phyloP scores from a whole-genome alignment of 805 yeast species.

The Monosporozyma aerobia region DNA sequence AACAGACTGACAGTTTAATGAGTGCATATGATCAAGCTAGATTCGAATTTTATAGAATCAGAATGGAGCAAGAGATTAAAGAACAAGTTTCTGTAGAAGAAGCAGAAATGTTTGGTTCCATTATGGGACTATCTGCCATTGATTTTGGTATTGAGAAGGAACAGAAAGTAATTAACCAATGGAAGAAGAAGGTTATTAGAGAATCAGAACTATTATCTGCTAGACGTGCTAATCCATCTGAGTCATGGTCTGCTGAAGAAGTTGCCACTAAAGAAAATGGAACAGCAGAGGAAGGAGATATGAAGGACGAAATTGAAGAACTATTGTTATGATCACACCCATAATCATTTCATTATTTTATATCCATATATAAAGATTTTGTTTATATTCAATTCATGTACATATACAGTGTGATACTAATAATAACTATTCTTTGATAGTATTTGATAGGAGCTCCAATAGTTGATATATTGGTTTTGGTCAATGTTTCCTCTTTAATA shows the following conservation, averaged over 20 bases:
- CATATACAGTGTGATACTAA: not conserved
- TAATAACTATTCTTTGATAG: not conserved
- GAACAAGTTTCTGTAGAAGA: slow-evolving; percentile 70
- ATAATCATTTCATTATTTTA: not conserved
- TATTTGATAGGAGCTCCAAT: too few relatives aligned
- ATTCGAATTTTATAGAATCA: slow-evolving; percentile 75
- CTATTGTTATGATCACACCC: not conserved
- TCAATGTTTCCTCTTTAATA: too few relatives aligned
- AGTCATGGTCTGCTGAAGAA: slow-evolving; percentile 16
- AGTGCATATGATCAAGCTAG: slow-evolving; percentile 82
- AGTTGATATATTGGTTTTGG: not conserved
- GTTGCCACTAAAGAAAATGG: not conserved
- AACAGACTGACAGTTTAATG: slow-evolving; percentile 29
- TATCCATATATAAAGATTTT: not conserved
- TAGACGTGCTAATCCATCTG: slow-evolving; percentile 29
- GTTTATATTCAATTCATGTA: not conserved
- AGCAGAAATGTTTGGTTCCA: slow-evolving; percentile 75
- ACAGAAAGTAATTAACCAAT: slow-evolving; percentile 56
- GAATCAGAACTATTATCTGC: slow-evolving; percentile 51
- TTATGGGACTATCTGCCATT: slow-evolving; percentile 50
- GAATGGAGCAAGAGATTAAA: slow-evolving; percentile 77
- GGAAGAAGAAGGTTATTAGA: slow-evolving; percentile 64
- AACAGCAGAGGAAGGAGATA: slow-evolving; percentile 3
- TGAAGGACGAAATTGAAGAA: not conserved
- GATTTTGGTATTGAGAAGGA: slow-evolving; percentile 66